A percentile compares a stretch with the other conserved stretches of the same genome.
Conservation (phyloP, 768 basidiomycete genomes). For the Hypholoma fasciculare region DNA sequence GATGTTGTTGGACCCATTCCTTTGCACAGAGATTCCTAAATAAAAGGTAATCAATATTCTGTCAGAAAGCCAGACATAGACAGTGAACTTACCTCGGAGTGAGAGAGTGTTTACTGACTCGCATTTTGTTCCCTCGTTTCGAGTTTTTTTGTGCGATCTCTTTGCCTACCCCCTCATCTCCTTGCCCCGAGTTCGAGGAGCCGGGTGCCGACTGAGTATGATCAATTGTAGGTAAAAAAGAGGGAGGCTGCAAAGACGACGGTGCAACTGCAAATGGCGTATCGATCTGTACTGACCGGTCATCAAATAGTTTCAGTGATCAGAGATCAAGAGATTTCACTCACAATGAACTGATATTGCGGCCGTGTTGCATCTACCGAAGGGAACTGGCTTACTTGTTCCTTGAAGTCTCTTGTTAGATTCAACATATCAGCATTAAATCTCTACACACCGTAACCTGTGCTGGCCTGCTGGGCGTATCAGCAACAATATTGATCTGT, state of each 20-base stretch:
- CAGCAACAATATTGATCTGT: background rate
- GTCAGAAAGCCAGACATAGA: slow-evolving; percentile 1
- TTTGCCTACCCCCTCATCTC: slow-evolving; percentile 5
- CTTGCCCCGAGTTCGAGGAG: slow-evolving; percentile 4
- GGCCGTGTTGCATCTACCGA: slow-evolving; percentile 6
- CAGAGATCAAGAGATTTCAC: slow-evolving; percentile 4
- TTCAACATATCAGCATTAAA: slow-evolving; percentile 2
- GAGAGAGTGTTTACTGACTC: slow-evolving; percentile 8
- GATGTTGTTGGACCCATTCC: slow-evolving; percentile 8
- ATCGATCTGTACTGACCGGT: no score
- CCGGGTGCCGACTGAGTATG: slow-evolving; percentile 5
- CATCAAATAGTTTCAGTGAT: slow-evolving; percentile 1
- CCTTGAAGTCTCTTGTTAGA: slow-evolving; percentile 8
- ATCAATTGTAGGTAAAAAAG: slow-evolving; percentile 4
- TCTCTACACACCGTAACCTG: slow-evolving; percentile 5
- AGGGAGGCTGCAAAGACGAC: slow-evolving; percentile 3
- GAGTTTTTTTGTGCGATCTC: slow-evolving; percentile 7
- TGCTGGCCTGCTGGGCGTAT: slow-evolving; percentile 6
- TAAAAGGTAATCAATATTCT: background rate
- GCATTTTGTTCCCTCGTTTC: slow-evolving; percentile 8
- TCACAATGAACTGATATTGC: slow-evolving; percentile 9
- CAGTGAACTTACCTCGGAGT: slow-evolving; percentile 4
- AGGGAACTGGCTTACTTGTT: slow-evolving; percentile 9
- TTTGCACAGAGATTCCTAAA: slow-evolving; percentile 11
- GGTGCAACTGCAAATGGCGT: slow-evolving; percentile 4